These are phyloP conservation scores for Nicotiana obtusifolia DNA, from an alignment of 257 asterid genomes.

Conservation along the genomic window DNA sequence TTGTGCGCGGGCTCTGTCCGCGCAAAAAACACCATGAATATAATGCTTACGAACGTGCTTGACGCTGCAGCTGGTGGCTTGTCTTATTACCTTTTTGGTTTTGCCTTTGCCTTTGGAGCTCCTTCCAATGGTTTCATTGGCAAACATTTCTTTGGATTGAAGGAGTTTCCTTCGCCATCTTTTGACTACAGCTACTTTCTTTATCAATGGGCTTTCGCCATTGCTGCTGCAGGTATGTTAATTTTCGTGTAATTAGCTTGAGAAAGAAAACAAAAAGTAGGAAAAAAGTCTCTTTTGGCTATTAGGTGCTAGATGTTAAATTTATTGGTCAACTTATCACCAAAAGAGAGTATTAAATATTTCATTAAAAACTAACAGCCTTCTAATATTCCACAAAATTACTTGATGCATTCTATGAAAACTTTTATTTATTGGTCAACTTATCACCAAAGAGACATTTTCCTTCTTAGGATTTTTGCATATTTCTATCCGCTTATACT, in stretches of 20 bases:
- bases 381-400: background rate
- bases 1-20: slow-evolving; percentile 95
- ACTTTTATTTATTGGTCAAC: background rate
- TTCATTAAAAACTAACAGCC: background rate
- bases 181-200: slow-evolving; percentile 60
- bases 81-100: slow-evolving; percentile 82
- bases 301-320: background rate
- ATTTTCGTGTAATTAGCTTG: background rate
- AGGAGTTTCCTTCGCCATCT: slow-evolving; percentile 35
- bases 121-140: slow-evolving; percentile 92
- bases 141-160: slow-evolving; percentile 61
- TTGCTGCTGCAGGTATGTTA: slow-evolving; percentile 73
- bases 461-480: background rate
- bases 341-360: background rate
- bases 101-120: slow-evolving; percentile 78
- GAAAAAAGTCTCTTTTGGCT: background rate
- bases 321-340: background rate
- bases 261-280: background rate
- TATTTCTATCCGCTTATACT: background rate
- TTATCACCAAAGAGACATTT: background rate
- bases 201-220: slow-evolving; percentile 94
- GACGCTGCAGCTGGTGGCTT: slow-evolving; percentile 95
- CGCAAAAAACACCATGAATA: slow-evolving; percentile 87
- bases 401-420: background rate
- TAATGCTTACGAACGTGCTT: slow-evolving; percentile 91